phyloP scores from a whole-genome alignment of 176 grass and related monocot species.

The Rhynchospora tenuis region DNA sequence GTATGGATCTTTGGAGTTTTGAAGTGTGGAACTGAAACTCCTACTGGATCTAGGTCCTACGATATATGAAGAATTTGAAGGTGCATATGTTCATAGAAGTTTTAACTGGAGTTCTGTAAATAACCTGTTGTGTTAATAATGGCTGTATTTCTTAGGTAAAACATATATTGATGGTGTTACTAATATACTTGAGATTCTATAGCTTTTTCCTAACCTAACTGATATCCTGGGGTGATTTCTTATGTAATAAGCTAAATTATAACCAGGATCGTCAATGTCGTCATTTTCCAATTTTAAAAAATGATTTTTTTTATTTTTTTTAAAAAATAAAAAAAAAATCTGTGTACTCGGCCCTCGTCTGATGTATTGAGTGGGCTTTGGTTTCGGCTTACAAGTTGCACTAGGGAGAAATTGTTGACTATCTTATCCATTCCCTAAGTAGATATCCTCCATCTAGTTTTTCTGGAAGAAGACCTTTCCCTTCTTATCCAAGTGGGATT shows the following conservation, averaged over 20 bases:
- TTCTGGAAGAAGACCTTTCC: too few relatives aligned
- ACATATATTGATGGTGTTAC: not conserved
- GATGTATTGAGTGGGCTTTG: not conserved
- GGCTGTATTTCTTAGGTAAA: not conserved
- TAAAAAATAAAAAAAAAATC: too few relatives aligned
- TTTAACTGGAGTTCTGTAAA: slow-evolving; percentile 17
- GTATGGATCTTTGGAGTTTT: not conserved
- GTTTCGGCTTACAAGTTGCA: not conserved
- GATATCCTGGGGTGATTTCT: not conserved
- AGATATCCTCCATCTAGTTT: too few relatives aligned
- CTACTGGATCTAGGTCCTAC: not conserved
- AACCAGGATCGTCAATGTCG: not conserved
- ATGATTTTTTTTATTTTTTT: not conserved
- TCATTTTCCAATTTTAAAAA: not conserved
- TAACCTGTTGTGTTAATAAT: not conserved
- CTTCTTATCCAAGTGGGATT: not conserved
- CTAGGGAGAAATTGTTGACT: too few relatives aligned
- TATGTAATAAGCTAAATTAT: not conserved
- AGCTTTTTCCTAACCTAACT: not conserved
- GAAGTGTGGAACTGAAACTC: not conserved
- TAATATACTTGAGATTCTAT: not conserved
- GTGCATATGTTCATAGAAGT: not conserved
- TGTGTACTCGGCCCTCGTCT: not conserved
- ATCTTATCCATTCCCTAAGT: too few relatives aligned
- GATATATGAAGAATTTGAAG: not conserved